Percentiles rank a stretch among this genome's conserved stretches.
phyloP scores from a whole-genome alignment of 2,329 filamentous ascomycete species.

The Beauveria brongniartii region DNA sequence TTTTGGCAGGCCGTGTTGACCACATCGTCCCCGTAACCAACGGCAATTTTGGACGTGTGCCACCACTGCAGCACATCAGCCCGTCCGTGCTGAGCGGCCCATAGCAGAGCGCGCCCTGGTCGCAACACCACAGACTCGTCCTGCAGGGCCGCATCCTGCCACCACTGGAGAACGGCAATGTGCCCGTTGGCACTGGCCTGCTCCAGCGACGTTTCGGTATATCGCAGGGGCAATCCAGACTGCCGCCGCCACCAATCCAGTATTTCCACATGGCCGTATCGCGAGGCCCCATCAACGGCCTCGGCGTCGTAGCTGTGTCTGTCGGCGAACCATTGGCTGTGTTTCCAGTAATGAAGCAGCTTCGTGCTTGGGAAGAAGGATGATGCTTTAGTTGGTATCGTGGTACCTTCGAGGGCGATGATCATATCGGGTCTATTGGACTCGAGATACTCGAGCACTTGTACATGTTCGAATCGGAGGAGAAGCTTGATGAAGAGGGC shows the following conservation, averaged over 20 bases:
- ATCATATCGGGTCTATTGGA: constrained; percentile 63
- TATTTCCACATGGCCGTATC: constrained; percentile 74
- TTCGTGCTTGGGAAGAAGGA: constrained; percentile 76
- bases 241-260: constrained; percentile 89
- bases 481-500: constrained; percentile 79
- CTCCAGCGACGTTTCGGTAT: constrained; percentile 81
- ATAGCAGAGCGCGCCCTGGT: constrained; percentile 75
- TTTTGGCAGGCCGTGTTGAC: constrained; percentile 78
- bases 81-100: constrained; percentile 76
- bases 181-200: constrained; percentile 79
- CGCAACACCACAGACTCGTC: constrained; percentile 57
- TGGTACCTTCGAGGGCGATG: constrained; percentile 76
- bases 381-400: constrained; percentile 81
- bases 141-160: constrained; percentile 62
- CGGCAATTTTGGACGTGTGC: constrained; percentile 72
- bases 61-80: constrained; percentile 78
- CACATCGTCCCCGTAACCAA: constrained; percentile 72
- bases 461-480: constrained; percentile 80
- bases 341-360: constrained; percentile 86
- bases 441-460: constrained; percentile 63
- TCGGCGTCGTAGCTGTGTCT: constrained; percentile 75
- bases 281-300: constrained; percentile 79
- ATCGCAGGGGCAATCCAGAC: constrained; percentile 67
- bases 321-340: constrained; percentile 71
- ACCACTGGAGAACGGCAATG: constrained; percentile 86